Percentiles rank a stretch among this genome's conserved stretches.
phyloP scores from a whole-genome alignment of 176 grass and related monocot species.

The barley (Hordeum vulgare) region MorexV3_pseudomolecules_assembly NC_058518.1:464379253-464379752 shows the following conservation, averaged over 20 bases:
- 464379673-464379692: slow-evolving; percentile 5
- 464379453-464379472: no score
- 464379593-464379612: background rate
- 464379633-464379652: slow-evolving; percentile 42
- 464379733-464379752: slow-evolving; percentile 28
- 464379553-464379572: background rate
- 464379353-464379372: slow-evolving; percentile 19
- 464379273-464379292: background rate
- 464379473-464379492: no score
- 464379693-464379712: slow-evolving; percentile 38
- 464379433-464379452: background rate
- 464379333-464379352: background rate
- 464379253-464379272: background rate
- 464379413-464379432: background rate
- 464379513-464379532: background rate
- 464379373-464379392: slow-evolving; percentile 42
- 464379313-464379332: background rate
- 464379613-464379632: slow-evolving; percentile 39
- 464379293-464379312: background rate
- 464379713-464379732: slow-evolving; percentile 32
- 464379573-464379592: background rate
- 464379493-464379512: no score
- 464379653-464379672: background rate
- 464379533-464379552: slow-evolving; percentile 7
- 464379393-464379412: slow-evolving; percentile 22